These are phyloP conservation scores for Vigna radiata DNA, from an alignment of 306 rosid species.

Conservation along the genomic window DNA sequence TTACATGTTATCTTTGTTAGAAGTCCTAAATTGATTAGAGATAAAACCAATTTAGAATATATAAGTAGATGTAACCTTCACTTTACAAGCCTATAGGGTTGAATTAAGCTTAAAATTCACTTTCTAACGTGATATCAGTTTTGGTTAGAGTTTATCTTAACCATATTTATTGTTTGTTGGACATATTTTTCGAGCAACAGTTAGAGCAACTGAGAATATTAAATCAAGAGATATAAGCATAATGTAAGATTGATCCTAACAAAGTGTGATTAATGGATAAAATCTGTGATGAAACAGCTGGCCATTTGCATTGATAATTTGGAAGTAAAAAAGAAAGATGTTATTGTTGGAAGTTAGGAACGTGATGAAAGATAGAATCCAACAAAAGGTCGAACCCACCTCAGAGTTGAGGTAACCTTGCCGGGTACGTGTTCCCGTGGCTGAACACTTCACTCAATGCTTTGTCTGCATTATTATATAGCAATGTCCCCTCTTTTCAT, in stretches of 20 bases:
- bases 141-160: no score
- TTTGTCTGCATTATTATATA: conserved; percentile 54
- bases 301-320: conserved; percentile 44
- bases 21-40: no score
- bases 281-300: conserved; percentile 49
- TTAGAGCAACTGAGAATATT: neutral
- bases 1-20: neutral
- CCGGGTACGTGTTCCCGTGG: conserved; percentile 77
- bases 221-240: conserved; percentile 2
- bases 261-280: conserved; percentile 36
- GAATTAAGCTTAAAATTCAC: no score
- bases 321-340: conserved; percentile 45
- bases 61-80: no score
- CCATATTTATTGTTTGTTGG: no score
- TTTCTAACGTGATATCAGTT: no score
- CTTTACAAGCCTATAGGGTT: fast-evolving
- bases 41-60: no score
- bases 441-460: conserved; percentile 56
- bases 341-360: conserved; percentile 43
- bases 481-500: conserved; percentile 69
- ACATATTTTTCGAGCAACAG: no score
- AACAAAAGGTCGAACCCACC: conserved; percentile 62
- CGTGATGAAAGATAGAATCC: conserved; percentile 50
- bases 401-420: conserved; percentile 72
- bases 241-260: conserved; percentile 18